Evolutionary conservation across 352 stramenopile genomes (phyloP), one percentile per base, ranked within the genome.

Genomic region (Phytopythium oedochilum): DNA sequence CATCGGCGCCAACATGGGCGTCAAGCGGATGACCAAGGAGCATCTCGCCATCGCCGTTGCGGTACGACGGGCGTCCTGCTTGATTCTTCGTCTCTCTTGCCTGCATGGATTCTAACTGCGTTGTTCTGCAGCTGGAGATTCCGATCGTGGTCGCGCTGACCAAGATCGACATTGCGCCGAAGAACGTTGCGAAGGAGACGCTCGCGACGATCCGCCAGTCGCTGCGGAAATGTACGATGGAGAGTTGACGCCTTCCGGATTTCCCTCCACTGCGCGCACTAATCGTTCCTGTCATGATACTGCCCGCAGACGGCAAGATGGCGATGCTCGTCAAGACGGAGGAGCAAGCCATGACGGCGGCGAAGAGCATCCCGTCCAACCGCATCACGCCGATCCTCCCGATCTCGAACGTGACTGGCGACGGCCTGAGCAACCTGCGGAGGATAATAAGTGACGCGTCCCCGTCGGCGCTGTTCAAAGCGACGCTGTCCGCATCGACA

Each of bases 341-440:
- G 32, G 79, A 90, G 53, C 81, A 98, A 62, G 86, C 96, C 1
- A 57, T 80, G 38, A 90, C 84, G 2, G 92, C 93, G 11, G 88
- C 89, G 6, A 94, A 96, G 60, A 77, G 85, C 53, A 88, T 98
- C 44, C 82, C 81, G 28, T 95, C 82, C 32, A 96, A 96, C 64
- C 82, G 92, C 35, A 81, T 99, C 42, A 98, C 96, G 35, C 97
- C 97, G 7, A 97, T 99, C 55, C 86, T 99, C 67, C 89, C 96
- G 11, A 94, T 98, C 34, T 99, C 96, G 3, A 98, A 97, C 75
- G 97, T 99, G 11, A 99, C 96, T 12, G 97, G 97, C 22, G 87
- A 98, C 54, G 96, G 96, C 0, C 63, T 94, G 42, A 69, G 74
- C 12, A 94, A 94, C 50, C 49, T 94, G 29, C 72, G 79, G 22